These are phyloP conservation scores for Penicillium psychrosexuale DNA, from an alignment of 2,329 filamentous ascomycete genomes.

Conservation along the genomic window DNA sequence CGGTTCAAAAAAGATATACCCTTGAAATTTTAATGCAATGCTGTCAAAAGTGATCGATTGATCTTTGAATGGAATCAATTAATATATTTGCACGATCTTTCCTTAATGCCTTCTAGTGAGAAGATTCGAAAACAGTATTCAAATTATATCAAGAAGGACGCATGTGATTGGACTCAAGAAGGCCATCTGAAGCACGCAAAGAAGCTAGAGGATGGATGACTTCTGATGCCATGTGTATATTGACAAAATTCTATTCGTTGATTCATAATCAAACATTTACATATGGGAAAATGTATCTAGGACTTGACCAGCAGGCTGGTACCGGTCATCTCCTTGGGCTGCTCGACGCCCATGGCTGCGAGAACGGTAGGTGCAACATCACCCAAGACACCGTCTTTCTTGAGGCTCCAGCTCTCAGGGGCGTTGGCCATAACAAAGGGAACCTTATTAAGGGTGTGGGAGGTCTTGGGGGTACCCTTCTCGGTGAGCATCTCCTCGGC, in stretches of 20 bases:
- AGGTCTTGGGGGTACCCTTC: conserved; percentile 95
- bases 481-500: conserved; percentile 98
- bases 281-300: conserved; percentile 27
- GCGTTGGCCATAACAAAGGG: conserved; percentile 98
- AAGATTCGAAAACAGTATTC: too few relatives aligned
- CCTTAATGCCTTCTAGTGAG: too few relatives aligned
- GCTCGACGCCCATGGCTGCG: conserved; percentile 81
- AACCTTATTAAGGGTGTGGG: conserved; percentile 96
- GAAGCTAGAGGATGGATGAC: neutral
- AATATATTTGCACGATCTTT: neutral
- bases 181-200: neutral
- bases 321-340: conserved; percentile 91
- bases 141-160: neutral
- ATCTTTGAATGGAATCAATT: neutral
- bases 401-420: conserved; percentile 81
- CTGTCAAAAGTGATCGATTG: neutral
- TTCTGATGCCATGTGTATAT: conserved; percentile 17
- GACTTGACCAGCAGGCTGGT: conserved; percentile 74
- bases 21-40: conserved; percentile 9
- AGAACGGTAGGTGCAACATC: conserved; percentile 96
- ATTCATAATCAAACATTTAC: conserved; percentile 20
- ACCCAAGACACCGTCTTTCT: conserved; percentile 83
- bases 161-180: neutral
- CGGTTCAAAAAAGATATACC: conserved; percentile 15
- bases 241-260: conserved; percentile 23